Evolutionary conservation across 2,329 filamentous ascomycete genomes (phyloP), one percentile per base, ranked within the genome.

Genomic region (Hirsutella rhossiliensis): DNA sequence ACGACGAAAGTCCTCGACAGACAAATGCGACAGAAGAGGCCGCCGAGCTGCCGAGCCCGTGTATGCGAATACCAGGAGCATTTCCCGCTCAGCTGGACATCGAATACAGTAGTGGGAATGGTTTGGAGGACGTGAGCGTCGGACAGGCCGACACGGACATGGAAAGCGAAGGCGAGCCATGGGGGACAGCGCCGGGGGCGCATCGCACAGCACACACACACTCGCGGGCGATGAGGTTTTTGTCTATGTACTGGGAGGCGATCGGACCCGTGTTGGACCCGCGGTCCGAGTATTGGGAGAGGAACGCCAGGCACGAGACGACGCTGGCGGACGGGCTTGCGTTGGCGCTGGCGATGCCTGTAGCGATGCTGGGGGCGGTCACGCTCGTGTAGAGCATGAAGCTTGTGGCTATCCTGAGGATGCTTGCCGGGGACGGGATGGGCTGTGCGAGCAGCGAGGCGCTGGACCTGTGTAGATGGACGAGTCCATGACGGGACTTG

Each of bases 191-290:
- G n/a, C n/a, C n/a, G n/a, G n/a, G n/a, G n/a, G n/a, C n/a, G n/a
- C n/a, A n/a, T n/a, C n/a, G n/a, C n/a, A n/a, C n/a, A n/a, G n/a
- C n/a, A n/a, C n/a, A n/a, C n/a, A n/a, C 19, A 12, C 19, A 12
- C 38, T 9, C 6, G 19, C 5, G 8, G 17, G 28, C 18, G 5
- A 12, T 5, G 17, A 11, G 17, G 36, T 27, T 59, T 30, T 32
- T 57, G 27, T 43, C 29, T n/a, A 38, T 57, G 27, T 69, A 66
- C 52, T 66, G 57, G 62, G 46, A 44, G 36, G 47, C 61, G 12
- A 57, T 69, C 15, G 52, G 52, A 41, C 66, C 66, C 2, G 62
- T 68, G 12, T 65, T 71, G 45, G 53, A 66, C 50, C 48, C 51
- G 8, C 49, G 56, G 3, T 69, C 66, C 27, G 52, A 58, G 29